phyloP scores from a whole-genome alignment of 306 rosid species.

The Dalbergia cultrata region DNA sequence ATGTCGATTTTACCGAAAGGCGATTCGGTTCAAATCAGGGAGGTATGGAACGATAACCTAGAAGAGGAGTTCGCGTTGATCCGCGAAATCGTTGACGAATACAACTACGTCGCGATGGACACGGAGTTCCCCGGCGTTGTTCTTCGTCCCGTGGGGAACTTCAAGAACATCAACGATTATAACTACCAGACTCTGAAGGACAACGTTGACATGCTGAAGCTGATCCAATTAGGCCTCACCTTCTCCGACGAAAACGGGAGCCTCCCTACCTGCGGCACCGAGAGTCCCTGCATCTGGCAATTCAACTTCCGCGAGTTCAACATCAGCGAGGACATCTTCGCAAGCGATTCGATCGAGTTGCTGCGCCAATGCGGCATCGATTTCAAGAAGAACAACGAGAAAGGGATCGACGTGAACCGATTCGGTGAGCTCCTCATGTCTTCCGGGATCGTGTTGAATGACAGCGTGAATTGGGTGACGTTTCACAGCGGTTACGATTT shows the following conservation, averaged over 20 bases:
- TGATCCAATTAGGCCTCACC: conserved; percentile 92
- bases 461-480: conserved; percentile 50
- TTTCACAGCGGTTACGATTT: conserved; percentile 61
- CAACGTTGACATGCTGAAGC: conserved; percentile 90
- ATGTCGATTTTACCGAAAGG: conserved; percentile 84
- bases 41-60: conserved; percentile 87
- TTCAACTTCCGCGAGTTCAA: conserved; percentile 61
- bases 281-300: conserved; percentile 56
- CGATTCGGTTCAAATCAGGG: conserved; percentile 84
- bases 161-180: conserved; percentile 77
- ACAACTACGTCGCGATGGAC: conserved; percentile 81
- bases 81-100: conserved; percentile 73
- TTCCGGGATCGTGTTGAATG: conserved; percentile 55
- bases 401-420: conserved; percentile 59
- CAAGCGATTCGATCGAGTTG: conserved; percentile 55
- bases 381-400: conserved; percentile 57
- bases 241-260: conserved; percentile 82
- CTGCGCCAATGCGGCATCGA: conserved; percentile 62
- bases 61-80: conserved; percentile 81
- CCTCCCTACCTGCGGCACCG: conserved; percentile 78
- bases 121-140: conserved; percentile 96
- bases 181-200: conserved; percentile 86
- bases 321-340: conserved; percentile 54
- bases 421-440: conserved; percentile 66
- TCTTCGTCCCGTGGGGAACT: conserved; percentile 83